Conservation (phyloP, 2,329 filamentous ascomycete genomes). For the Alternaria infectoria region DNA sequence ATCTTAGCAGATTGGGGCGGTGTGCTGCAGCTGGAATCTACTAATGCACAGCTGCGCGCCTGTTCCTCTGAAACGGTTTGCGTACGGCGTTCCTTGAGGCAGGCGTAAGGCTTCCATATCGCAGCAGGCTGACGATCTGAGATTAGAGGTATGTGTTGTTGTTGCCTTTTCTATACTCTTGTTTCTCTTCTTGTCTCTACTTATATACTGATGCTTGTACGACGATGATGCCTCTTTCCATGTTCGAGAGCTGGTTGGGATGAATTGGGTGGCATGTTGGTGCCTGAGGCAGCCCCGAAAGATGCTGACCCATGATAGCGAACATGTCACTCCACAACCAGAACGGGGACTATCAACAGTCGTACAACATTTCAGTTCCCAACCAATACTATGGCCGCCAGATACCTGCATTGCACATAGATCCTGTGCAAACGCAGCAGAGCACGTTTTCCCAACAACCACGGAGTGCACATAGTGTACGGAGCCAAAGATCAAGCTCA, state of each 20-base stretch:
- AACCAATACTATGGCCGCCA: slow-evolving; percentile 13
- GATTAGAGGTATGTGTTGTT: slow-evolving; percentile 6
- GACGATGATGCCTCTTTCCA: not conserved
- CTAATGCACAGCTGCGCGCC: slow-evolving; percentile 43
- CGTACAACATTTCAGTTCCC: slow-evolving; percentile 18
- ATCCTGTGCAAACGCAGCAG: slow-evolving; percentile 17
- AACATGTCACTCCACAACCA: slow-evolving; percentile 38
- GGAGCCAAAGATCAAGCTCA: slow-evolving; percentile 23
- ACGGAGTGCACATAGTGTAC: slow-evolving; percentile 15
- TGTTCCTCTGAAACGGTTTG: slow-evolving; percentile 17
- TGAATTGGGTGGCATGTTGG: not conserved
- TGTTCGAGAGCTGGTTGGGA: not conserved
- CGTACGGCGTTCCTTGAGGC: slow-evolving; percentile 24
- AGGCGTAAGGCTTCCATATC: slow-evolving; percentile 39
- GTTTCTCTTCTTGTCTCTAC: not conserved
- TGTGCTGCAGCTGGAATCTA: slow-evolving; percentile 37
- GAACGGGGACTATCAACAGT: slow-evolving; percentile 16
- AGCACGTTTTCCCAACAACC: slow-evolving; percentile 22
- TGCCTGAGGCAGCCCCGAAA: slow-evolving; percentile 12
- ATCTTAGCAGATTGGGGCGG: slow-evolving; percentile 35
- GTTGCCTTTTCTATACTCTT: slow-evolving; percentile 1
- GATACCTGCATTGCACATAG: slow-evolving; percentile 14
- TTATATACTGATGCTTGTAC: not conserved
- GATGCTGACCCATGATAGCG: slow-evolving; percentile 33
- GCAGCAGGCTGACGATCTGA: slow-evolving; percentile 13